Evolutionary conservation across 1,284 basidiomycete species (phyloP), one percentile per base, ranked within the genome.

Genomic region (Ustilago shanxiensis): DNA sequence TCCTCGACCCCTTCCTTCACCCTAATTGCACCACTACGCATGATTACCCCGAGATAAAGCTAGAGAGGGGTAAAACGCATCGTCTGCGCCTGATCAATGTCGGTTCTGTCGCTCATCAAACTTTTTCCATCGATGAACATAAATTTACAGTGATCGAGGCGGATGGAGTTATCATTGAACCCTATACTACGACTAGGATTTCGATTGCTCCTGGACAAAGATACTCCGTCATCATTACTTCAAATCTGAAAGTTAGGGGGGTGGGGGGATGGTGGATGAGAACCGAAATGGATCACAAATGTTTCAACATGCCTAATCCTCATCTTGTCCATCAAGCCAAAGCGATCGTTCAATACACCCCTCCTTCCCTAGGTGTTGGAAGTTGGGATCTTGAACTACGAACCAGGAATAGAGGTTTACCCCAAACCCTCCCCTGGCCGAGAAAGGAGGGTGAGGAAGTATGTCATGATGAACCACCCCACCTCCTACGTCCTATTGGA

Each of bases 1-100:
- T 67, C 37, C 37, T 31, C 45, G 47, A 16, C 28, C n/a, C n/a
- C n/a, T n/a, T n/a, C n/a, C n/a, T n/a, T n/a, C n/a, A 64, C 7
- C 28, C 28, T 37, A 31, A 14, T 51, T 49, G 24, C 29, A 58
- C 29, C 51, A 58, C 49, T 56, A 29, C n/a, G 51, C 35, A 22
- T 62, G 44, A 31, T 37, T 37, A 18, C 18, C 39, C 39, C 4
- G 22, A 26, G 22, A 57, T 65, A n/a, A 5, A 29, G 76, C 64
- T 85, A 20, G 57, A 70, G 13, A 69, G 81, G 29, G 70, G 79
- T 61, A 83, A 85, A 63, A 85, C 87, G 14, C 89, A 90, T 79
- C 88, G 90, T 3, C 87, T 90, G 79, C 88, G 90, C 7, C 75
- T 91, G 24, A 86, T 90, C 61, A 72, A 72, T 39, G 70, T 76